These are phyloP conservation scores for Tetragonia tetragonoides DNA, from an alignment of 148 eudicot genomes.

Conservation along the genomic window DNA sequence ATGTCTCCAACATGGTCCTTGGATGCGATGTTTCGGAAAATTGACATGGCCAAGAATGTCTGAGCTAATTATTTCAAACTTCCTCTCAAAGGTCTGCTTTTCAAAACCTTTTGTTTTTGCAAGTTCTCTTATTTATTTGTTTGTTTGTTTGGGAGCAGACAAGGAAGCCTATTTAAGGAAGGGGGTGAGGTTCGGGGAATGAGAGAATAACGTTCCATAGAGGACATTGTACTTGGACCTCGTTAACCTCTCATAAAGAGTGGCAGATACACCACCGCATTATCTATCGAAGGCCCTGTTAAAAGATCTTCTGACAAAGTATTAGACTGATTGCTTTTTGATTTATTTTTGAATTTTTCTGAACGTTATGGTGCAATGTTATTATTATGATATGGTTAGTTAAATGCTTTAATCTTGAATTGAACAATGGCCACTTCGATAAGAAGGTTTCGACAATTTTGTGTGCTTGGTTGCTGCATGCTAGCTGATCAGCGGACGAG, in stretches of 20 bases:
- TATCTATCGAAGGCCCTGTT: background rate
- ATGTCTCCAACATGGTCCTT: constrained; percentile 59
- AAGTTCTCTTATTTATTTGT: too few species aligned
- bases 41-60: constrained; percentile 99
- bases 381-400: background rate
- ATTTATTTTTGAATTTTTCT: background rate
- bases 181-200: too few species aligned
- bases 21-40: constrained; percentile 91
- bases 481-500: too few species aligned
- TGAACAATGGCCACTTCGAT: background rate
- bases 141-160: too few species aligned
- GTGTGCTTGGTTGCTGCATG: too few species aligned
- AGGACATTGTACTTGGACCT: too few species aligned
- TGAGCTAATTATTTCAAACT: constrained; percentile 74
- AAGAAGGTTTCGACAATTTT: too few species aligned
- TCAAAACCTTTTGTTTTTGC: background rate
- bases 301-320: background rate
- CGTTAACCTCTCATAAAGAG: too few species aligned
- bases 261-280: too few species aligned
- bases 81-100: constrained; percentile 72
- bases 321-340: background rate
- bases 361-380: background rate
- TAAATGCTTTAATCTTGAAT: constrained; percentile 1
- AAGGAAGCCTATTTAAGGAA: too few species aligned
- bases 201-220: too few species aligned